Evolutionary conservation across 495 filamentous ascomycete species (phyloP).

Genomic region (Ramalina peruviana): DNA sequence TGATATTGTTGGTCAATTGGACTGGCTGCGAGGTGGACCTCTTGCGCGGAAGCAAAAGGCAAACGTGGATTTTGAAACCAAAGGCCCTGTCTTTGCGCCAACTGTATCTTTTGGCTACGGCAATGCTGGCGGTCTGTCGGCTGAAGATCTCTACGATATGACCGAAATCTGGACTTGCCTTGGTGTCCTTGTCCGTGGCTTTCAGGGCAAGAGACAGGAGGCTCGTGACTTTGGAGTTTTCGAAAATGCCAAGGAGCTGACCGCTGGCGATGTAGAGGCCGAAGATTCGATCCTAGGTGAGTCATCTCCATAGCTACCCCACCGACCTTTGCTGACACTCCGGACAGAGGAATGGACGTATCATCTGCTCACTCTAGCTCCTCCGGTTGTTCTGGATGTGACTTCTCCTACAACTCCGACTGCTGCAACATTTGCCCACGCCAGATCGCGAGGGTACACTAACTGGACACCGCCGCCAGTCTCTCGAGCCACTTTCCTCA

Average conservation of each 20-base stretch:
- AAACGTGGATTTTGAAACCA: slow-evolving; percentile 29
- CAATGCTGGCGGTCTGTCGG: slow-evolving; percentile 40
- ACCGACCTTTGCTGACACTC: slow-evolving; percentile 18
- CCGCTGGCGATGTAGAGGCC: slow-evolving; percentile 32
- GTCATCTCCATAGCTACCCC: slow-evolving; percentile 6
- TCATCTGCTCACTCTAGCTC: slow-evolving; percentile 46
- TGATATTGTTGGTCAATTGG: slow-evolving; percentile 48
- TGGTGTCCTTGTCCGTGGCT: slow-evolving; percentile 39
- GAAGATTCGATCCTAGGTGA: slow-evolving; percentile 43
- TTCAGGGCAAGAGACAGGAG: slow-evolving; percentile 41
- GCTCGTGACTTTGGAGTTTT: slow-evolving; percentile 45
- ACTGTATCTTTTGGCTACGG: slow-evolving; percentile 45
- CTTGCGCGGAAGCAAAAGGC: slow-evolving; percentile 31
- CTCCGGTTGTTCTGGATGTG: slow-evolving; percentile 40
- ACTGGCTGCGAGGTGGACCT: slow-evolving; percentile 48
- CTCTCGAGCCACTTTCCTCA: slow-evolving; percentile 46
- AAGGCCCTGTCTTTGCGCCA: slow-evolving; percentile 40
- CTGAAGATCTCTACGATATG: slow-evolving; percentile 49
- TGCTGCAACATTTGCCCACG: slow-evolving; percentile 34
- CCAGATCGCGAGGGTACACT: slow-evolving; percentile 39
- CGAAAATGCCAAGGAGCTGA: slow-evolving; percentile 27
- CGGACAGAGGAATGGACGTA: slow-evolving; percentile 49
- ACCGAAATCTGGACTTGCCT: slow-evolving; percentile 55
- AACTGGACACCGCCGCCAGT: slow-evolving; percentile 37
- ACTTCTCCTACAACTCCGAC: slow-evolving; percentile 34